Evolutionary conservation across 768 basidiomycete species (phyloP).

Genomic region (Pulveroboletus frians): DNA sequence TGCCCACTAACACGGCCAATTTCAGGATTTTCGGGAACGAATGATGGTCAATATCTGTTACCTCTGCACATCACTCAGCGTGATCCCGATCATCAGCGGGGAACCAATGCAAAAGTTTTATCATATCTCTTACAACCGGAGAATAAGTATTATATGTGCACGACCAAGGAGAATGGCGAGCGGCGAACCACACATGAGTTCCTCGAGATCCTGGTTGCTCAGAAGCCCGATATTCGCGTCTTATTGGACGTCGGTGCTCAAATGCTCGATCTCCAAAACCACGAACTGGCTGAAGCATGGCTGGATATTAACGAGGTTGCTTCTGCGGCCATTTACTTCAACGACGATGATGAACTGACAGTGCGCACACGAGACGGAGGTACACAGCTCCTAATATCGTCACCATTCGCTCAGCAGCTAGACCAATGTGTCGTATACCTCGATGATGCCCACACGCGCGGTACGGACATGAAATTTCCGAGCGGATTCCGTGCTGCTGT

Average conservation of each 20-base stretch:
- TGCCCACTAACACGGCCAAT: background rate
- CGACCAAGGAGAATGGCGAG: slow-evolving; percentile 6
- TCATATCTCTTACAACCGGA: slow-evolving; percentile 28
- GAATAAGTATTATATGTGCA: slow-evolving; percentile 16
- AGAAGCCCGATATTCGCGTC: slow-evolving; percentile 38
- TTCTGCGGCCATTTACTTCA: slow-evolving; percentile 32
- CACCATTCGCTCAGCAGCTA: slow-evolving; percentile 31
- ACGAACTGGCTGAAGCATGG: slow-evolving; percentile 39
- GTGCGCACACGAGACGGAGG: slow-evolving; percentile 30
- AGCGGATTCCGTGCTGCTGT: slow-evolving; percentile 32
- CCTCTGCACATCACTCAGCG: slow-evolving; percentile 31
- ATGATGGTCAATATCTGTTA: slow-evolving; percentile 36
- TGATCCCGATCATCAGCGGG: slow-evolving; percentile 26
- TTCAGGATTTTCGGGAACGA: slow-evolving; percentile 37
- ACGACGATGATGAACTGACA: slow-evolving; percentile 29
- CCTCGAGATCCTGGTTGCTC: slow-evolving; percentile 30
- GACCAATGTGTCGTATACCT: slow-evolving; percentile 36
- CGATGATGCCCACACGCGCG: slow-evolving; percentile 39
- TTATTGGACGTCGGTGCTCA: slow-evolving; percentile 55
- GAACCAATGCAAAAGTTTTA: slow-evolving; percentile 43
- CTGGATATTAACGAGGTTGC: slow-evolving; percentile 21
- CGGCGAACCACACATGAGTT: slow-evolving; percentile 14
- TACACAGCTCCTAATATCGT: slow-evolving; percentile 27
- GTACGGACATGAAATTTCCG: slow-evolving; percentile 34
- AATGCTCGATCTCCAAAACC: slow-evolving; percentile 47